These are phyloP conservation scores for Pestalotiopsis fici DNA, from an alignment of 2,329 filamentous ascomycete species.

Conservation along the genomic window DNA sequence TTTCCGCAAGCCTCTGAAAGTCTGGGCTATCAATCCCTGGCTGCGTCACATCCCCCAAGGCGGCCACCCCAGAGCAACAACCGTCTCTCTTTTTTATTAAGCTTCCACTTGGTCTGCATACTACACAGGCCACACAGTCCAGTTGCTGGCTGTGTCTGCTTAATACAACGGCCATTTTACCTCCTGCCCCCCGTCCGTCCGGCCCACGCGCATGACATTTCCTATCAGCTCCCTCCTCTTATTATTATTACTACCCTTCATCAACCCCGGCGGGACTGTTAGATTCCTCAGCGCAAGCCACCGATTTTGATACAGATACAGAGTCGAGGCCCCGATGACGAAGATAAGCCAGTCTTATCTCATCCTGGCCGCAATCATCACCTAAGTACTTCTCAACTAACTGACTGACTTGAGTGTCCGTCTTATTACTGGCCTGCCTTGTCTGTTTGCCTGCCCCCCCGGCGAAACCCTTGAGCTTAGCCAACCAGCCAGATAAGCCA, in stretches of 20 bases:
- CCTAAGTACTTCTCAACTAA: slow-evolving; percentile 34
- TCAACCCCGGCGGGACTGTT: slow-evolving; percentile 10
- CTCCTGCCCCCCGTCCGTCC: neutral
- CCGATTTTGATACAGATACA: neutral
- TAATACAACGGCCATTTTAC: neutral
- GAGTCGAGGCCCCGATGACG: slow-evolving; percentile 47
- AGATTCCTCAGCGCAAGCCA: slow-evolving; percentile 3
- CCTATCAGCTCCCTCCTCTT: slow-evolving; percentile 7
- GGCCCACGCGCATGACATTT: neutral
- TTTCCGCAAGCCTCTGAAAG: neutral
- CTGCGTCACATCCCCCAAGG: slow-evolving; percentile 6
- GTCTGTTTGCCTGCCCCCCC: neutral
- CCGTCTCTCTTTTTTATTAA: neutral
- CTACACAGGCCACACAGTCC: neutral
- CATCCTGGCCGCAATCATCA: slow-evolving; percentile 53
- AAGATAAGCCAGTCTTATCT: slow-evolving; percentile 61
- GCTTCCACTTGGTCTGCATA: neutral
- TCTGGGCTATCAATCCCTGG: slow-evolving; percentile 4
- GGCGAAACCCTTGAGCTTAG: neutral
- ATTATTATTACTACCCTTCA: slow-evolving; percentile 7
- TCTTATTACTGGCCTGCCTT: neutral
- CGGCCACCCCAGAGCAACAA: neutral
- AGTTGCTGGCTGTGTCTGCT: neutral
- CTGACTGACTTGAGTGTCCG: neutral
- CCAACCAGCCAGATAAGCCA: neutral